Evolutionary conservation across 495 filamentous ascomycete species (phyloP).

Genomic region (Immersiella caudata): DNA sequence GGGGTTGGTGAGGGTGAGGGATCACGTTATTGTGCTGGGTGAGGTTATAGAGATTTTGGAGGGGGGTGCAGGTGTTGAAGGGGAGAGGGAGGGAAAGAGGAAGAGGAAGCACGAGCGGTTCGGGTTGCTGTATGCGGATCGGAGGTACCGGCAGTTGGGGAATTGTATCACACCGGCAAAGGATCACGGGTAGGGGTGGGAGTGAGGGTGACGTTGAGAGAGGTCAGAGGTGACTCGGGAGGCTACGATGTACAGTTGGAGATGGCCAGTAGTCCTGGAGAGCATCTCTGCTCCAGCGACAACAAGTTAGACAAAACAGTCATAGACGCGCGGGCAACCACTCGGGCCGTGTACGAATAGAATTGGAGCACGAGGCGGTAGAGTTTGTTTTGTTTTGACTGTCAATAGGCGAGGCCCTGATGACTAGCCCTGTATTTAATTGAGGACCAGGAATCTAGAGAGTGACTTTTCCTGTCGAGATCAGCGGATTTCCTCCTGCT

Average conservation of each 20-base stretch:
- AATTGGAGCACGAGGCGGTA: not conserved
- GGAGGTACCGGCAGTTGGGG: conserved; percentile 46
- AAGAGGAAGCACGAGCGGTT: conserved; percentile 26
- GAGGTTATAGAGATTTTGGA: conserved; percentile 50
- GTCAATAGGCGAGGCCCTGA: not conserved
- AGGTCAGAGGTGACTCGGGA: not conserved
- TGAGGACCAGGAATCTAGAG: not conserved
- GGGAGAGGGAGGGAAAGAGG: not conserved
- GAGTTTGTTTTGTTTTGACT: not conserved
- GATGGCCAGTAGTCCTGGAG: conserved; percentile 10
- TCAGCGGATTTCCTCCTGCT: not conserved
- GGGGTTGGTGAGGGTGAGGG: conserved; percentile 49
- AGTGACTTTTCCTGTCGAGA: not conserved
- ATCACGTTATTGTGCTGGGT: conserved; percentile 61
- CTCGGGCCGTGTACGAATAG: conserved; percentile 4
- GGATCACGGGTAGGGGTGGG: not conserved
- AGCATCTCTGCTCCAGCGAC: not conserved
- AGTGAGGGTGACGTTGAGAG: not conserved
- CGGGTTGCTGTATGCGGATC: conserved; percentile 48
- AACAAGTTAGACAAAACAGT: not conserved
- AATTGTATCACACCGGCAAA: conserved; percentile 30
- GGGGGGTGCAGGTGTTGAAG: conserved; percentile 19
- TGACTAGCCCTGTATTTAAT: not conserved
- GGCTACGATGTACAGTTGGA: not conserved
- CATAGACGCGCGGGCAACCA: conserved; percentile 9